Percentiles rank a stretch among this genome's conserved stretches.
Evolutionary conservation across 2,329 filamentous ascomycete genomes (phyloP).

Genomic region (Xylaria digitata): DNA sequence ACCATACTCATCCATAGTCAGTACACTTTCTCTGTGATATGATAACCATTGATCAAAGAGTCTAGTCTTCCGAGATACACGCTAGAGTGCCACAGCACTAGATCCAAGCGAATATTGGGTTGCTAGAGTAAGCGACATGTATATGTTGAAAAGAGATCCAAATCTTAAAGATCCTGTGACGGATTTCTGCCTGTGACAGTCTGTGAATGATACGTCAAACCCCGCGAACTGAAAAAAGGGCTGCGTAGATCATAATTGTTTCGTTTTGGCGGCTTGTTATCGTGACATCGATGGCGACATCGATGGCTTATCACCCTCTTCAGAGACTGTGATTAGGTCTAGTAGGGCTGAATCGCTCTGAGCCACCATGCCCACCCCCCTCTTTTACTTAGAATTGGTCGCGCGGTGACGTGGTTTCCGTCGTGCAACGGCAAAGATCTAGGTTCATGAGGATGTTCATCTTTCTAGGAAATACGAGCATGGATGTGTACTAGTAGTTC

Average conservation of each 20-base stretch:
- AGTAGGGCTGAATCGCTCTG: not conserved
- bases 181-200: not conserved
- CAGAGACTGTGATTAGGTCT: not conserved
- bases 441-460: not conserved
- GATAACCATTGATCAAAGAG: constrained; percentile 4
- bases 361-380: not conserved
- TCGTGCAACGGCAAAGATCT: not conserved
- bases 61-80: not conserved
- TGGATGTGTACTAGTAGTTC: constrained; percentile 14
- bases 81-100: too few relatives aligned
- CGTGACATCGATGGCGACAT: constrained; percentile 10
- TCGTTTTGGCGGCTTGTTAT: not conserved
- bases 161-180: constrained; percentile 5
- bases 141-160: not conserved
- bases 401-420: not conserved
- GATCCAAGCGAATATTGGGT: not conserved
- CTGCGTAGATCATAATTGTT: not conserved
- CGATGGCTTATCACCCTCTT: not conserved
- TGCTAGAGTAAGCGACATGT: constrained; percentile 8
- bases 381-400: too few relatives aligned
- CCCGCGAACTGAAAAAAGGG: not conserved
- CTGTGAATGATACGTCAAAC: constrained; percentile 2
- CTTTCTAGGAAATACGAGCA: not conserved
- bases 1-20: not conserved
- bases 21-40: not conserved